A percentile compares a stretch with the other conserved stretches of the same genome.
Conservation (phyloP, 140 eudicot species). For the Ambrosia hybrid region DNA sequence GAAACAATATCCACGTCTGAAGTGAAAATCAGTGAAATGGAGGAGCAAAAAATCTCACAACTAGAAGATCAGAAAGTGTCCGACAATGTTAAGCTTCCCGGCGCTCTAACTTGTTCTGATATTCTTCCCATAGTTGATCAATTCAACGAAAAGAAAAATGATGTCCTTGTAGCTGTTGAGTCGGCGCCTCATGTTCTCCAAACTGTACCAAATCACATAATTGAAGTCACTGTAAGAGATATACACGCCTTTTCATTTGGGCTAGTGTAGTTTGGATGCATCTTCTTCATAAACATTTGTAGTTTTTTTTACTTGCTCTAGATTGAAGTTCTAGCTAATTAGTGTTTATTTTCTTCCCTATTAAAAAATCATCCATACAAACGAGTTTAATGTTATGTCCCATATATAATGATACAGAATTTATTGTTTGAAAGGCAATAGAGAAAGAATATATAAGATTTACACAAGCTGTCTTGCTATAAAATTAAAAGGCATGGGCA, state of each 20-base stretch:
- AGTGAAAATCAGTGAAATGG: conserved; percentile 16
- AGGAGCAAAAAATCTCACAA: conserved; percentile 22
- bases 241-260: neutral
- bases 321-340: neutral
- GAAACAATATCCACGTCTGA: conserved; percentile 1
- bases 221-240: conserved; percentile 20
- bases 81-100: conserved; percentile 24
- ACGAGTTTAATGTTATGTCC: neutral
- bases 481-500: no score
- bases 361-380: neutral
- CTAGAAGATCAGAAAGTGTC: conserved; percentile 3
- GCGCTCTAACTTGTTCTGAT: conserved; percentile 30
- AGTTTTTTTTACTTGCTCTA: neutral
- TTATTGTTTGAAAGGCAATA: no score
- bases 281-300: neutral
- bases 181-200: conserved; percentile 1
- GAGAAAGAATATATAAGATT: no score
- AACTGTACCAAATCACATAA: conserved; percentile 16
- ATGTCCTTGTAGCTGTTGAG: conserved; percentile 7
- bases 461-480: no score
- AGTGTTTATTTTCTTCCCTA: neutral
- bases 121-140: conserved; percentile 22
- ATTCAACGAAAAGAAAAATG: neutral
- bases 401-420: neutral
- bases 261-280: neutral